Base-by-base conservation (phyloP, 2,329 filamentous ascomycete species). In the Exophiala dermatitidis region DNA sequence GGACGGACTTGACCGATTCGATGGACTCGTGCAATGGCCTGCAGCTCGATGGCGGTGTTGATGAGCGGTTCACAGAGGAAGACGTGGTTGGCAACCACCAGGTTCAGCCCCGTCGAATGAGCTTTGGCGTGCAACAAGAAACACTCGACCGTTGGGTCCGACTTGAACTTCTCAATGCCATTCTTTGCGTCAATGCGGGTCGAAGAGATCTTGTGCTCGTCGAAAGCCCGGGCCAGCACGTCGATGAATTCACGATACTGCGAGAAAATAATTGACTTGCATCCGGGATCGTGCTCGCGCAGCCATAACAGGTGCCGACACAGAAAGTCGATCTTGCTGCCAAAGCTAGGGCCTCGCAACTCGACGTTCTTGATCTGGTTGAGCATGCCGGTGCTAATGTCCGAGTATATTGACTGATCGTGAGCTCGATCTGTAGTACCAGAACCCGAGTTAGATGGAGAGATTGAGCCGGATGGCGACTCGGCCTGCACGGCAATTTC, bases 41-140 rank as follows among this genome's bases (percentile, higher is more conserved):
- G 93, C 6, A 97, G 77, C 69, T 97, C 93, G 10, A 98, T 82
- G 0, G 90, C 90, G 0, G 91, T 91, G 66, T 97, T 95, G 62
- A 97, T 82, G 2, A 97, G 75, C 2, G 93, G 93, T 66, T 98
- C 93, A 67, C 90, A 95, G 3, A 98, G 78, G 65, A 97, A 94
- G 1, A 97, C 90, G 66, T 97, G 90, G 45, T 83, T 95, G 3
- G 91, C 93, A 63, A 94, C 91, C 60, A 95, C 86, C 0, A 98
- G 79, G 57, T 95, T 97, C 31, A 98, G 76, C 0, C 93, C 93
- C 1, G 87, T 90, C 0, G 88, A 86, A 66, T 95, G 88, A 0
- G 88, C 86, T 60, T 90, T 87, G 4, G 90, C 90, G 66, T 96
- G 90, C 9, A 98, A 78, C 2, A 97, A 76, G 62, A 98, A 91